phyloP scores from a whole-genome alignment of 2,329 filamentous ascomycete species.

The Ophiostoma triangulosporum region DNA sequence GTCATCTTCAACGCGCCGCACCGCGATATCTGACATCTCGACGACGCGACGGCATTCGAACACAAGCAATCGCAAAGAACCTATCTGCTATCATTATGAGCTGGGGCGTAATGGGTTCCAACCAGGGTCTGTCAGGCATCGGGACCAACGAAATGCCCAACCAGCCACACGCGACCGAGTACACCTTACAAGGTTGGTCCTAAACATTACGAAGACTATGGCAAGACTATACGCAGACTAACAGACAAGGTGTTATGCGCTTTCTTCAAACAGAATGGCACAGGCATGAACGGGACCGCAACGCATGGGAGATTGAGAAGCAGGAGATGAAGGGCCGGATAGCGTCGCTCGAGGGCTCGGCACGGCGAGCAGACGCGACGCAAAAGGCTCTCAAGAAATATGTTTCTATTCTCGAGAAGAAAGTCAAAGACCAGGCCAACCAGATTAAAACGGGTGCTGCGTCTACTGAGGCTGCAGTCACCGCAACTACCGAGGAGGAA shows the following conservation, averaged over 20 bases:
- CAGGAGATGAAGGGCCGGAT: conserved; percentile 99
- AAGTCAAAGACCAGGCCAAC: conserved; percentile 68
- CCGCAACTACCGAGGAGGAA: conserved; percentile 26
- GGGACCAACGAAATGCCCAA: conserved; percentile 34
- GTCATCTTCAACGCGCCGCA: background rate
- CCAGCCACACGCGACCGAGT: conserved; percentile 46
- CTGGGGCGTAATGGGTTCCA: conserved; percentile 26
- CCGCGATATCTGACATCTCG: background rate
- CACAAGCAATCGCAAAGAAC: background rate
- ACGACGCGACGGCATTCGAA: background rate
- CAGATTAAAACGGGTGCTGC: conserved; percentile 45
- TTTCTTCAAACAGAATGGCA: conserved; percentile 99
- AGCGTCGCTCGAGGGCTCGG: conserved; percentile 82
- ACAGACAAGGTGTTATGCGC: conserved; percentile 77
- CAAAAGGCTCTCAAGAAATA: conserved; percentile 86
- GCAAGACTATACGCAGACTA: background rate
- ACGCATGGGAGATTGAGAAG: conserved; percentile 97
- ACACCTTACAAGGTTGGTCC: conserved; percentile 40
- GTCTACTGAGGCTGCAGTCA: conserved; percentile 26
- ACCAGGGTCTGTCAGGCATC: conserved; percentile 23
- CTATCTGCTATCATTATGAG: conserved; percentile 6
- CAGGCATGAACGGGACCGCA: conserved; percentile 90
- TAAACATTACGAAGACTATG: background rate
- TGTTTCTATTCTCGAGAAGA: conserved; percentile 76
- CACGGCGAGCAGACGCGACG: conserved; percentile 71